Evolutionary conservation across 768 basidiomycete species (phyloP), one percentile per base, ranked within the genome.

Genomic region (Suillus spraguei): DNA sequence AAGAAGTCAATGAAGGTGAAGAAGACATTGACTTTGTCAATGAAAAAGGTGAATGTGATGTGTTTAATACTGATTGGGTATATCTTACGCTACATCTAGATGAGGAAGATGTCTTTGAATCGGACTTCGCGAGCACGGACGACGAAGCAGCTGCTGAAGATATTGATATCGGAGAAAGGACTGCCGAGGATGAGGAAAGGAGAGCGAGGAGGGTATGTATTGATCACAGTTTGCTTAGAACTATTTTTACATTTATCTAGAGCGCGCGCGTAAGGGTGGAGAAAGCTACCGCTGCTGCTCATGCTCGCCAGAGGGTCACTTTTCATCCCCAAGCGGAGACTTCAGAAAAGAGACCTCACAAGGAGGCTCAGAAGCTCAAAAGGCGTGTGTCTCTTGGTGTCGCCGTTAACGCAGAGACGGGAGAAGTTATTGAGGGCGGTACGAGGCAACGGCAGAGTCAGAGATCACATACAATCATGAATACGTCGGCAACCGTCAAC

Each of bases 81-180:
- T 58, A 33, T n/a, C 32, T 22, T 16, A 42, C 17, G 59, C 44
- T 60, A 4, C 60, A 22, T 55, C 54, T 69, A 92, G 93, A 91
- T 59, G 93, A 95, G 72, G 87, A 91, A 67, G 92, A 94, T 69
- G 72, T 89, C 9, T 92, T 93, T 64, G 92, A 83, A 66, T 91
- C 90, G 11, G 93, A 95, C 72, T 95, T 95, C 69, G 90, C 87
- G 65, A 91, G 89, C 66, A 94, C 93, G 0, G 93, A 94, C 63
- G 92, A 92, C 50, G 85, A 83, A 62, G 78, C 72, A 42, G 81
- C 75, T 1, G 82, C 83, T n/a, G 82, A 83, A 32, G 84, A 82
- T 13, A 77, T 79, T 20, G 85, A 85, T 6, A 80, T 77, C 5
- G 88, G 79, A 0, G 92, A 94, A 68, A 81, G 76, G 47, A 77